Conservation (phyloP, 352 stramenopile species). For the Globisporangium acanthophoron region DNA sequence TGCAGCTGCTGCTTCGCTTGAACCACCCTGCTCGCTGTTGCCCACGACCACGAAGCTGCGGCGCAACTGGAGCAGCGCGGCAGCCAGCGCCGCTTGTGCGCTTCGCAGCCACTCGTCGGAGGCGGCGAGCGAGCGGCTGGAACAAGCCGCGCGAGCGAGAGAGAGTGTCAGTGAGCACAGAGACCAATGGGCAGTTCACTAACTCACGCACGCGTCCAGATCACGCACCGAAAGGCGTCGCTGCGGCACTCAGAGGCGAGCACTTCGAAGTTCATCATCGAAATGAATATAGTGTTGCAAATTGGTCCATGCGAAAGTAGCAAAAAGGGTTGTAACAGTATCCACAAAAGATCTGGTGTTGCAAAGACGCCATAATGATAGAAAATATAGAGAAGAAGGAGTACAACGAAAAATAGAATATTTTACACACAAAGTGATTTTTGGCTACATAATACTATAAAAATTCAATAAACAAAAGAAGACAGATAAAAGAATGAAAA, state of each 20-base stretch:
- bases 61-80: slow-evolving; percentile 11
- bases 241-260: slow-evolving; percentile 48
- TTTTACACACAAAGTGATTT: too few relatives aligned
- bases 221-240: slow-evolving; percentile 38
- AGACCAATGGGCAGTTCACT: background rate
- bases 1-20: background rate
- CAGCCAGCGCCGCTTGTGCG: slow-evolving; percentile 13
- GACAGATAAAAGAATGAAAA: too few relatives aligned
- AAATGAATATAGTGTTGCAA: background rate
- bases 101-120: slow-evolving; percentile 17
- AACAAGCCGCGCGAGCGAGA: background rate
- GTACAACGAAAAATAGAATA: too few relatives aligned
- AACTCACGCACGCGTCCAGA: background rate
- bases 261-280: slow-evolving; percentile 40
- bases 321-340: too few relatives aligned
- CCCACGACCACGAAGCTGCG: slow-evolving; percentile 10
- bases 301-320: too few relatives aligned
- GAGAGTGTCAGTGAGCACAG: background rate
- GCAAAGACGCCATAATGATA: too few relatives aligned
- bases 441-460: too few relatives aligned
- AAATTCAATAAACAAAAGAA: too few relatives aligned
- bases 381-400: too few relatives aligned
- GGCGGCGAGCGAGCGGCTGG: slow-evolving; percentile 13
- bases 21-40: background rate
- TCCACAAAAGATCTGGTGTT: too few relatives aligned